Evolutionary conservation across 257 asterid genomes (phyloP), one percentile per base, ranked within the genome.

Genomic region (Nemophila menziesii): DNA sequence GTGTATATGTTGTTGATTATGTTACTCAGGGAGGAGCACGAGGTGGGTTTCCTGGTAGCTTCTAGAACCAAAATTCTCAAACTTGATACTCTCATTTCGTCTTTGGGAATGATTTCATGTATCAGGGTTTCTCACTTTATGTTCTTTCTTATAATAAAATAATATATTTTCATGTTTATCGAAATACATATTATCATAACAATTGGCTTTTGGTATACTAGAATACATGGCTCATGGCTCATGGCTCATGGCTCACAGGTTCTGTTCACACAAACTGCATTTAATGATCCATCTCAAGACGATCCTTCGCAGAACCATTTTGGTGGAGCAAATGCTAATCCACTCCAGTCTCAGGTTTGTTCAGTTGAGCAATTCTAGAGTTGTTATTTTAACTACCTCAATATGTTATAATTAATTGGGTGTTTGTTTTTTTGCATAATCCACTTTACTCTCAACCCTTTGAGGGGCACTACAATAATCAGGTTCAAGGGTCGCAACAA

Each of bases 241-340:
- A n/a, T n/a, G n/a, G 74, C 83, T 64, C 92, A 81, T 72, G 94
- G 96, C 54, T 71, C 94, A 5, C 96, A 81, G 51, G 94, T 92
- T 37, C 70, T 90, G 56, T 90, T 90, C 62, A 79, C 99, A 7
- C 99, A 90, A 62, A 89, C 82, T 52, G 68, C 81, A 48, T 82
- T 67, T 60, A 79, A 61, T 50, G 93, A 85, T 56, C 92, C 77
- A 49, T 72, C 94, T 52, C 89, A 79, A 47, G 93, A 90, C 42
- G 94, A 85, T n/a, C 49, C 78, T 63, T 69, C 94, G 37, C 96
- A 81, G 51, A 79, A 62, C 62, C 94, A 77, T 23, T n/a, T n/a
- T n/a, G 79, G 86, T 33, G 57, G 68, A 53, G 63, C 79, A 50
- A 73, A 65, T 71, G 68, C 78, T 42, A 68, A 61, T 74, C 64